phyloP scores from a whole-genome alignment of 192 early-diverging fungal species.

The Entrophospora sp. region DNA sequence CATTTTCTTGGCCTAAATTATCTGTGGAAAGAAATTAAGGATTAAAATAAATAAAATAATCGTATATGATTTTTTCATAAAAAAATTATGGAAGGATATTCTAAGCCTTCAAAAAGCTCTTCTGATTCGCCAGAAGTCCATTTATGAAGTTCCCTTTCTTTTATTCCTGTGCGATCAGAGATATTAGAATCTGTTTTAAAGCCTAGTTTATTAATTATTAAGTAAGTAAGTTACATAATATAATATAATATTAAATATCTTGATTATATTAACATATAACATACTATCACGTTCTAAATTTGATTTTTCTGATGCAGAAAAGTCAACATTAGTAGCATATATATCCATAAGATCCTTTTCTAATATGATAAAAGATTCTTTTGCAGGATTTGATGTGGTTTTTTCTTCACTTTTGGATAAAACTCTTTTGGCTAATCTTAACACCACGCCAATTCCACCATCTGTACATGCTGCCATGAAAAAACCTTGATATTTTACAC shows the following conservation, averaged over 20 bases:
- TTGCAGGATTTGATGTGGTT: slow-evolving; percentile 27
- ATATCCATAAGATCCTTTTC: slow-evolving; percentile 61
- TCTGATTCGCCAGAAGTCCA: slow-evolving; percentile 68
- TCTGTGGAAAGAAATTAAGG: slow-evolving; percentile 20
- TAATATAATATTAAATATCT: too few species aligned
- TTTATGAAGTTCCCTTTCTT: slow-evolving; percentile 76
- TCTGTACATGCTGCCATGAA: slow-evolving; percentile 52
- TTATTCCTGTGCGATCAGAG: slow-evolving; percentile 50
- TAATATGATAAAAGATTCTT: slow-evolving; percentile 45
- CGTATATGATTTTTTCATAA: too few species aligned
- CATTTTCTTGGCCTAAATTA: slow-evolving; percentile 22
- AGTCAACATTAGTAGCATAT: slow-evolving; percentile 41
- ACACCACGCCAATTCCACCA: slow-evolving; percentile 54
- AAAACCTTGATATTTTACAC: slow-evolving; percentile 59
- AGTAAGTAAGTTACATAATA: too few species aligned
- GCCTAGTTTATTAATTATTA: too few species aligned
- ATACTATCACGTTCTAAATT: slow-evolving; percentile 41
- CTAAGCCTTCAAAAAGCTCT: slow-evolving; percentile 29
- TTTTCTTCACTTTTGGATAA: slow-evolving; percentile 33
- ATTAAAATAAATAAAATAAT: background rate
- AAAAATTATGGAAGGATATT: slow-evolving; percentile 21
- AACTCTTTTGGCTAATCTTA: slow-evolving; percentile 46
- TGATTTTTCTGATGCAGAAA: slow-evolving; percentile 33
- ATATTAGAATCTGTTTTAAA: slow-evolving; percentile 93
- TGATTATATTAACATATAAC: too few species aligned